Percentiles rank a stretch among this genome's conserved stretches.
Evolutionary conservation across 106 monocot genomes (phyloP).

Genomic region (Cymbidium sinense): DNA sequence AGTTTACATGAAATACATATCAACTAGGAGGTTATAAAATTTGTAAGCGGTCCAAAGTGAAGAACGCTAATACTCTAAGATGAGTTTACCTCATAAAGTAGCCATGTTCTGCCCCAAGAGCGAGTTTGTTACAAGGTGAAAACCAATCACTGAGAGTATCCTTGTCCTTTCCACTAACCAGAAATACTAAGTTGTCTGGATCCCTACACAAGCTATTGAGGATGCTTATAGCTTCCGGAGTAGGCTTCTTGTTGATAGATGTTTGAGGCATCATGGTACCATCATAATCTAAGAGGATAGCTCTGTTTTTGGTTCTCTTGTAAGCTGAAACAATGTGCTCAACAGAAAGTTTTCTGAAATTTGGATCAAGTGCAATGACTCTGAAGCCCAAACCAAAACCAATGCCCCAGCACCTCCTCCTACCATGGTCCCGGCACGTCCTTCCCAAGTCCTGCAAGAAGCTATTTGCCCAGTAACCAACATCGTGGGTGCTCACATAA

Average conservation of each 20-base stretch:
- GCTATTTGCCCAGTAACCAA: conserved; percentile 50
- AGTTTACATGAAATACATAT: too few species aligned
- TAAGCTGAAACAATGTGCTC: conserved; percentile 22
- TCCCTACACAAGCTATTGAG: conserved; percentile 38
- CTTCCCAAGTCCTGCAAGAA: conserved; percentile 47
- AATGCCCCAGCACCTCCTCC: conserved; percentile 40
- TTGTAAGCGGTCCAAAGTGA: neutral
- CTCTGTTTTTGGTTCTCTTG: conserved; percentile 23
- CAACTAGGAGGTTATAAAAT: neutral
- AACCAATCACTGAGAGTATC: conserved; percentile 35
- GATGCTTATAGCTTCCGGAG: conserved; percentile 20
- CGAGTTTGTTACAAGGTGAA: conserved; percentile 24
- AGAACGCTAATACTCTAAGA: neutral
- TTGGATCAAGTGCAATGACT: conserved; percentile 37
- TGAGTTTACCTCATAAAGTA: conserved; percentile 39
- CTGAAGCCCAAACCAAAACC: conserved; percentile 53
- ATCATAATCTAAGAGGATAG: conserved; percentile 49
- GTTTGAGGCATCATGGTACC: conserved; percentile 39
- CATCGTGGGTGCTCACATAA: conserved; percentile 52
- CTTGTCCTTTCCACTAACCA: conserved; percentile 44
- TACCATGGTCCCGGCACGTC: conserved; percentile 44
- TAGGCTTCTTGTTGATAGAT: conserved; percentile 28
- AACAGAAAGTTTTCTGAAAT: conserved; percentile 39
- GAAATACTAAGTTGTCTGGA: conserved; percentile 32
- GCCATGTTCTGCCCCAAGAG: conserved; percentile 47